Evolutionary conservation across 108 stramenopile species (phyloP), one percentile per base, ranked within the genome.

Genomic region (Ochromonas danica): DNA sequence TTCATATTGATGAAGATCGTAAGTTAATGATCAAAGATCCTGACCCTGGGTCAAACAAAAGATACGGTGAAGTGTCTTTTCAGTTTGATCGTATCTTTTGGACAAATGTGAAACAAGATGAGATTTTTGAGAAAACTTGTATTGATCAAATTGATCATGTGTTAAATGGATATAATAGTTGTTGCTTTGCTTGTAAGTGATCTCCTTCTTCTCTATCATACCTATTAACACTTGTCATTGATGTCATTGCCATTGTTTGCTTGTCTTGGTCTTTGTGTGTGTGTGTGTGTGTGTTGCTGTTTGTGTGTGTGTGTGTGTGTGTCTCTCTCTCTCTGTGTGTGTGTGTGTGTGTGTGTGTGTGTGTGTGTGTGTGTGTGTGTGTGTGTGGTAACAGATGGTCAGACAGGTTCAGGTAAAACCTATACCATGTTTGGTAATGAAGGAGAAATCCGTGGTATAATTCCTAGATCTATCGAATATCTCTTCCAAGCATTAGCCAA

Each of bases 351-450:
- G 17, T 57, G 51, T 17, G 17, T 17, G 14, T 70, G 40, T 38
- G 36, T 10, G 67, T 17, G 33, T 70, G 67, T 31, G 67, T 10
- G 36, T 40, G 39, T 10, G 67, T 70, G 10, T 10, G 10, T 70
- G 67, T 31, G 17, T 40, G 36, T 70, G 25, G 57, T 63, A 71
- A n/a, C 27, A 40, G 31, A 0, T 60, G n/a, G 43, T 60, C 1
- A 33, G 43, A 38, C 43, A 14, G 33, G 43, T 42, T 1, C 1
- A 28, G 14, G 81, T 45, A 81, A 82, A 38, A 61, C 77, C 1
- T 85, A 88, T 78, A 84, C 83, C 38, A 88, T 88, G 88, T 88
- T 88, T 41, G 88, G 88, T 31, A 38, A 86, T 42, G 78, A 78
- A 25, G 85, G 45, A 0, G 87, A 65, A 39, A 71, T 71, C 25